Conservation (phyloP, 2,329 filamentous ascomycete genomes). For the Clarireedia homoeocarpa region DNA sequence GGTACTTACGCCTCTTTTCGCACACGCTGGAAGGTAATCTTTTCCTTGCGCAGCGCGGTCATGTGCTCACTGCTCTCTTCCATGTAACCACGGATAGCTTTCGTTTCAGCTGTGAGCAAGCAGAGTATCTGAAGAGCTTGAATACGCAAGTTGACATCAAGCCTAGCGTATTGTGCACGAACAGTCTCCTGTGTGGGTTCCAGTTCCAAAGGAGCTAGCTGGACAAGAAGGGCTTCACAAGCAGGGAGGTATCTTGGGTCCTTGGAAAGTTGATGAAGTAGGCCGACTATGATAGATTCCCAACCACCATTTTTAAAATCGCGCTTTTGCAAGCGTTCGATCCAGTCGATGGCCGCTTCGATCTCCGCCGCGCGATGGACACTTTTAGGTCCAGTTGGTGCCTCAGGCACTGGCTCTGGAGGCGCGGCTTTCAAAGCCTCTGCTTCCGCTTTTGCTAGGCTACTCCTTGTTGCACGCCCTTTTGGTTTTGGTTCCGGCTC, state of each 20-base stretch:
- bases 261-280: conserved; percentile 78
- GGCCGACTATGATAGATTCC: conserved; percentile 81
- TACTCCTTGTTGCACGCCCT: conserved; percentile 74
- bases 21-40: conserved; percentile 83
- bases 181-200: conserved; percentile 73
- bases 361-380: conserved; percentile 70
- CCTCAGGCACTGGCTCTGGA: conserved; percentile 30
- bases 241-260: conserved; percentile 58
- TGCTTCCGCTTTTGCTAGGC: conserved; percentile 72
- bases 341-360: conserved; percentile 69
- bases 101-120: conserved; percentile 78
- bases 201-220: conserved; percentile 71
- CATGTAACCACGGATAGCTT: conserved; percentile 78
- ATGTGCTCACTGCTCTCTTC: conserved; percentile 89
- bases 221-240: conserved; percentile 71
- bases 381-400: conserved; percentile 39
- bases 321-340: conserved; percentile 72
- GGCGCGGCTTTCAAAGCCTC: conserved; percentile 51
- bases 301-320: conserved; percentile 86
- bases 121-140: conserved; percentile 77
- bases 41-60: conserved; percentile 91
- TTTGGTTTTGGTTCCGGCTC: conserved; percentile 63
- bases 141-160: conserved; percentile 79
- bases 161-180: conserved; percentile 58
- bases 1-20: conserved; percentile 55